Conservation (phyloP, 2,329 filamentous ascomycete species). For the Pseudogymnoascus sp. region DNA sequence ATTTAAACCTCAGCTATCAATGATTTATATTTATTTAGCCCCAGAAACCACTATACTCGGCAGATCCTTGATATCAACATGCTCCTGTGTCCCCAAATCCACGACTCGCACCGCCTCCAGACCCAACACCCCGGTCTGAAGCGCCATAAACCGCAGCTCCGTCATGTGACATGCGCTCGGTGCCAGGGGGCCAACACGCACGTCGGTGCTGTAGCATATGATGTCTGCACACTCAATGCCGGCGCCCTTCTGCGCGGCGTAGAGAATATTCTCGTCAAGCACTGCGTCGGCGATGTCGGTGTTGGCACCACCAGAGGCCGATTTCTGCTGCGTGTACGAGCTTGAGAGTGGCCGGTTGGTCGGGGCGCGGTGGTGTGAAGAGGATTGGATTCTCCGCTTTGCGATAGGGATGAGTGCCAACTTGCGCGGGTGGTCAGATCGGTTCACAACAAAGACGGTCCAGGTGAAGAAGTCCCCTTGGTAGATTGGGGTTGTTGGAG, state of each 20-base stretch:
- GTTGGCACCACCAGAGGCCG: constrained; percentile 21
- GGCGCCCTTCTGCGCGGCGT: constrained; percentile 61
- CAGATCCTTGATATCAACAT: constrained; percentile 67
- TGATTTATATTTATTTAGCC: constrained; percentile 5
- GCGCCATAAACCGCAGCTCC: constrained; percentile 63
- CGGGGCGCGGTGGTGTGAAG: constrained; percentile 29
- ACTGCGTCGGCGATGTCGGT: constrained; percentile 53
- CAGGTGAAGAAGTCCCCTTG: constrained; percentile 63
- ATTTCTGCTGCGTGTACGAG: constrained; percentile 29
- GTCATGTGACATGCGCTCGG: constrained; percentile 66
- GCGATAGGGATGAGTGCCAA: constrained; percentile 63
- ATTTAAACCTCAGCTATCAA: constrained; percentile 5
- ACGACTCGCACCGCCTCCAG: constrained; percentile 66
- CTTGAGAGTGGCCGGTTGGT: constrained; percentile 40
- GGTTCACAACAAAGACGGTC: constrained; percentile 70
- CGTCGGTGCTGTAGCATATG: constrained; percentile 67
- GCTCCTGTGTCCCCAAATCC: constrained; percentile 66
- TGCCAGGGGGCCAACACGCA: constrained; percentile 63
- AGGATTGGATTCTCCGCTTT: constrained; percentile 51
- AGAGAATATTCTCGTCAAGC: constrained; percentile 62
- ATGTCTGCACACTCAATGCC: constrained; percentile 57
- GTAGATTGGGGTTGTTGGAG: constrained; percentile 51
- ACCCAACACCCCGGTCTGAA: constrained; percentile 55
- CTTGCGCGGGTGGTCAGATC: constrained; percentile 53
- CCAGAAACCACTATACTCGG: constrained; percentile 54